Conservation (phyloP, 1,284 basidiomycete genomes). For the Malassezia dermatis region DNA sequence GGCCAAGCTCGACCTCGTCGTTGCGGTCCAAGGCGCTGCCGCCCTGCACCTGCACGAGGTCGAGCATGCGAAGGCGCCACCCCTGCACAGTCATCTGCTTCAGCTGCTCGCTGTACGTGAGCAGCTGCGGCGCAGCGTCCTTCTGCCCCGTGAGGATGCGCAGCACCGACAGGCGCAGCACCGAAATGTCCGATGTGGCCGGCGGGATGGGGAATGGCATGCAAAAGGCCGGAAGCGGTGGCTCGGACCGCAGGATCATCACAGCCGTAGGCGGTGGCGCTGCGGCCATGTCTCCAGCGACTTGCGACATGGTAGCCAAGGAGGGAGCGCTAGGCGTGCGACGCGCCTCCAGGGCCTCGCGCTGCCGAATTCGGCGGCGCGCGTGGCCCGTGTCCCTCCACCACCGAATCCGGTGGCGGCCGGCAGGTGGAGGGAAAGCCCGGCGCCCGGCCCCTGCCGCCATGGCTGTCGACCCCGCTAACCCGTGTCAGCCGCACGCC, state of each 20-base stretch:
- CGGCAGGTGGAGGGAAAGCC: not conserved
- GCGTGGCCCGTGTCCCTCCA: constrained; percentile 3
- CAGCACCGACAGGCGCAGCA: constrained; percentile 35
- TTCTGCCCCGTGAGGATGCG: constrained; percentile 39
- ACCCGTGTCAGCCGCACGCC: constrained; percentile 38
- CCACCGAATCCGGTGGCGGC: constrained; percentile 2
- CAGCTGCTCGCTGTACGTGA: constrained; percentile 39
- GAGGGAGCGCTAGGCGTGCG: not conserved
- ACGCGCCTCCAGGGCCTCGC: not conserved
- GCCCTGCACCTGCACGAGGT: constrained; percentile 38
- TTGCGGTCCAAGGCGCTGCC: constrained; percentile 16
- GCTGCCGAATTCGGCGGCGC: not conserved
- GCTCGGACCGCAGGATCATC: constrained; percentile 29
- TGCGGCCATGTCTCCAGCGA: not conserved
- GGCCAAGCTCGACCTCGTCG: constrained; percentile 21
- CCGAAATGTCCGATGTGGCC: constrained; percentile 24
- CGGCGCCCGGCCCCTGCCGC: not conserved
- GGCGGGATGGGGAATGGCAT: constrained; percentile 40
- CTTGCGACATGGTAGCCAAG: not conserved
- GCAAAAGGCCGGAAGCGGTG: constrained; percentile 36
- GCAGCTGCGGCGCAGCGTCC: constrained; percentile 15
- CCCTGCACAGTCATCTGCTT: constrained; percentile 40
- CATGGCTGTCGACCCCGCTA: constrained; percentile 9
- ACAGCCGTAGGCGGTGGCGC: constrained; percentile 9
- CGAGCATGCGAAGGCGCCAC: constrained; percentile 43